Evolutionary conservation across 1,139 yeast species (phyloP).

Genomic region (Geotrichum cucujoidarum): DNA sequence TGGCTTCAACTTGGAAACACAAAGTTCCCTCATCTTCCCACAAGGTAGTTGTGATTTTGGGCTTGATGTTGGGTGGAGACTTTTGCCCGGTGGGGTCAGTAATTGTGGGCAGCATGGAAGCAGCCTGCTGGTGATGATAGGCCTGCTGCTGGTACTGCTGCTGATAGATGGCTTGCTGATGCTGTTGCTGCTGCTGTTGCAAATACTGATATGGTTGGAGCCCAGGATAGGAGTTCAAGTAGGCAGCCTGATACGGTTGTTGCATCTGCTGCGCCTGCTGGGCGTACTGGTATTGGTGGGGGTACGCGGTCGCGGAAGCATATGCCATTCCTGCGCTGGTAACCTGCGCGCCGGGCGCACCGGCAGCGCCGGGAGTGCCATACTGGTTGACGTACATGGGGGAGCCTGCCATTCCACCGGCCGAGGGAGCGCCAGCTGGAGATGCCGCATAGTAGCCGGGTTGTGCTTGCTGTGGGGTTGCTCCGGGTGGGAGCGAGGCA

Average conservation of each 20-base stretch:
- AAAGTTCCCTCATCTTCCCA: conserved; percentile 96
- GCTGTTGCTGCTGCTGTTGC: conserved; percentile 19
- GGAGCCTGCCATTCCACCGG: conserved; percentile 1
- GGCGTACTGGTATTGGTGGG: conserved; percentile 13
- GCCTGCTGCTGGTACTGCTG: conserved; percentile 22
- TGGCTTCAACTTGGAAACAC: conserved; percentile 93
- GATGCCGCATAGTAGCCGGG: conserved; percentile 14
- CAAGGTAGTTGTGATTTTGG: conserved; percentile 88
- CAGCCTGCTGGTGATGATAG: conserved; percentile 17
- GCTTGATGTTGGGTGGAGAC: conserved; percentile 62
- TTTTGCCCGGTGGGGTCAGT: conserved; percentile 53
- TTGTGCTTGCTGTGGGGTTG: conserved; percentile 13
- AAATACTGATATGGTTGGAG: conserved; percentile 18
- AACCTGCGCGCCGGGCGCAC: conserved; percentile 2
- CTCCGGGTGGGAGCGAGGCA: conserved; percentile 11
- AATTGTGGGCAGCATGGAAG: conserved; percentile 24
- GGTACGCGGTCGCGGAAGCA: conserved; percentile 11
- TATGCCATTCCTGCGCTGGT: conserved; percentile 9
- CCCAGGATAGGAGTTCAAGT: conserved; percentile 5
- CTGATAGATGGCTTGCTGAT: conserved; percentile 19
- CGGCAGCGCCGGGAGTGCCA: conserved; percentile 16
- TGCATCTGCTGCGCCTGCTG: conserved; percentile 11
- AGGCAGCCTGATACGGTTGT: conserved; percentile 13
- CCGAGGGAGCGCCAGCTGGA: conserved; percentile 10
- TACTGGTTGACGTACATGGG: conserved; percentile 5